Evolutionary conservation across 2,329 filamentous ascomycete genomes (phyloP).

Genomic region (Aspergillus sclerotialis): DNA sequence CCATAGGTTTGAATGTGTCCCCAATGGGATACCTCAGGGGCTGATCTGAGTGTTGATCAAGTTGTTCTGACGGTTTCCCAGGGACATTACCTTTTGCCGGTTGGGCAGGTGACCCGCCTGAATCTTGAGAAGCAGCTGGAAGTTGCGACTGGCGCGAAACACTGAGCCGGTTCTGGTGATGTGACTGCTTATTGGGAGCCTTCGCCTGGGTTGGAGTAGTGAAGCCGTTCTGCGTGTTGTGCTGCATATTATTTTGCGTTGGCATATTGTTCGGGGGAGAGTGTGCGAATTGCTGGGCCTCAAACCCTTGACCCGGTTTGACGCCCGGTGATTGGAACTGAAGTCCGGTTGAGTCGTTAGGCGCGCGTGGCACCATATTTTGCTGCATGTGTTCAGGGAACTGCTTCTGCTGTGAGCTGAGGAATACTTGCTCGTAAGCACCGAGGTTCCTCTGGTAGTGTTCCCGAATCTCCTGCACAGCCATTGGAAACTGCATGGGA

Average conservation of each 20-base stretch:
- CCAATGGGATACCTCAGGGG: slow-evolving; percentile 33
- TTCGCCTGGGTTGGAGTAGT: slow-evolving; percentile 30
- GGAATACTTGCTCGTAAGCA: slow-evolving; percentile 60
- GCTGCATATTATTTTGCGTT: slow-evolving; percentile 22
- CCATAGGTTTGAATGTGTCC: slow-evolving; percentile 41
- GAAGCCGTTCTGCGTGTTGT: slow-evolving; percentile 32
- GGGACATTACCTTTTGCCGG: slow-evolving; percentile 20
- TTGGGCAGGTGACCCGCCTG: slow-evolving; percentile 21
- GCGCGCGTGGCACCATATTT: slow-evolving; percentile 33
- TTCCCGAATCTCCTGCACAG: slow-evolving; percentile 60
- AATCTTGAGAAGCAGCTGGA: slow-evolving; percentile 21
- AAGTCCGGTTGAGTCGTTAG: slow-evolving; percentile 31
- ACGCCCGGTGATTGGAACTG: slow-evolving; percentile 37
- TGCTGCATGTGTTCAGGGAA: slow-evolving; percentile 38
- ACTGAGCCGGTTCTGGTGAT: slow-evolving; percentile 22
- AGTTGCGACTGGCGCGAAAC: slow-evolving; percentile 28
- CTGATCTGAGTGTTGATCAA: slow-evolving; percentile 25
- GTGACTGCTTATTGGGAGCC: slow-evolving; percentile 23
- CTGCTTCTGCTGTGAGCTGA: slow-evolving; percentile 39
- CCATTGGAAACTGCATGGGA: slow-evolving; percentile 57
- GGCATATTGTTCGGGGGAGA: slow-evolving; percentile 25
- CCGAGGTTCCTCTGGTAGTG: slow-evolving; percentile 70
- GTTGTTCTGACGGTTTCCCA: slow-evolving; percentile 21
- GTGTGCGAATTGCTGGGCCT: slow-evolving; percentile 26
- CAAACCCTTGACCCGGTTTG: slow-evolving; percentile 47